These are phyloP conservation scores for Inga leiocalycina DNA, from an alignment of 306 rosid species.

Conservation along the genomic window DNA sequence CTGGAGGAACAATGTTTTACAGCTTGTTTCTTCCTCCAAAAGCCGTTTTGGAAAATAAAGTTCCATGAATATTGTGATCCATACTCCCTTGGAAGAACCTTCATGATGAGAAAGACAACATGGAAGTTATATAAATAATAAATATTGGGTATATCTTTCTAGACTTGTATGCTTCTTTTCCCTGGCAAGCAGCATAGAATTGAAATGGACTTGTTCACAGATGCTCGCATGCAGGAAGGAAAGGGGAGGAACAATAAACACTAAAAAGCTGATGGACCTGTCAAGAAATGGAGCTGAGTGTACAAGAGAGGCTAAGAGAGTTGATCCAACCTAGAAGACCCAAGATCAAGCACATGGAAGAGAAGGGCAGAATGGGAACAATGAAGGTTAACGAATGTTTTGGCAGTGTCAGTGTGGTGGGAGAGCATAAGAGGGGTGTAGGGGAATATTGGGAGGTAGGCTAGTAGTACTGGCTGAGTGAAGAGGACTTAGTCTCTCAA, in stretches of 20 bases:
- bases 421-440: not conserved
- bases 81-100: conserved; percentile 92
- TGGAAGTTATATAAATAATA: not conserved
- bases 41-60: conserved; percentile 60
- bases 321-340: not conserved
- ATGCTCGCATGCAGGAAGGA: conserved; percentile 3
- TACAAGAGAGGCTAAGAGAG: not conserved
- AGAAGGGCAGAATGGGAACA: too few species aligned
- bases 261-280: not conserved
- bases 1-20: conserved; percentile 37
- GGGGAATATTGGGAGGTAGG: not conserved
- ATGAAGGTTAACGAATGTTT: too few species aligned
- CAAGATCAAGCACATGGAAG: too few species aligned
- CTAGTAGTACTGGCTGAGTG: not conserved
- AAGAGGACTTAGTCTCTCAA: not conserved
- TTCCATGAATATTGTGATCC: conserved; percentile 78
- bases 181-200: not conserved
- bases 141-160: conserved; percentile 19
- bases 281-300: not conserved
- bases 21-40: conserved; percentile 54
- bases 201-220: conserved; percentile 18
- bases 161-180: conserved; percentile 22
- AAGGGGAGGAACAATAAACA: not conserved
- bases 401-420: not conserved
- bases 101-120: conserved; percentile 27